Conservation (phyloP, 805 yeast species). For the Trichomonascus vanleenenianus region DNA sequence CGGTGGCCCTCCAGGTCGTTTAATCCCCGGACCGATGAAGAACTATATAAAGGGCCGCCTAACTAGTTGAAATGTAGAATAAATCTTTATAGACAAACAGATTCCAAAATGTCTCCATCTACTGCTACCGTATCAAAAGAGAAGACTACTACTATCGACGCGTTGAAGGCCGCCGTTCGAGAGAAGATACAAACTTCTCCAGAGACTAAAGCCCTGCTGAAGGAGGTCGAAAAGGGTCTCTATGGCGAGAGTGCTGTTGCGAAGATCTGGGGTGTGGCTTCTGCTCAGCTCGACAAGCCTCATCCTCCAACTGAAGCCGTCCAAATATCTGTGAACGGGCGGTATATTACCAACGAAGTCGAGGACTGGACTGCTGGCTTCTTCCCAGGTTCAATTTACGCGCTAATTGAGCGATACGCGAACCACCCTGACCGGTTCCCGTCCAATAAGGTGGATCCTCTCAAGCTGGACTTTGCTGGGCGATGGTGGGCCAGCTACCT, state of each 20-base stretch:
- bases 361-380: conserved; percentile 20
- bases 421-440: conserved; percentile 2
- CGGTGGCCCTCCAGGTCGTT: too few species aligned
- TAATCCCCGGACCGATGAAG: too few species aligned
- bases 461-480: conserved; percentile 2
- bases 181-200: background rate
- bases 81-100: too few species aligned
- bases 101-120: too few species aligned
- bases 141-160: too few species aligned
- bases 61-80: too few species aligned
- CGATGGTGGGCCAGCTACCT: conserved; percentile 8
- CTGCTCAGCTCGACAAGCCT: conserved; percentile 9
- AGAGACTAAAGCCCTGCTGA: background rate
- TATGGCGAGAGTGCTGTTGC: conserved; percentile 9
- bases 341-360: conserved; percentile 7
- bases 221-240: background rate
- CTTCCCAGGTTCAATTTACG: conserved; percentile 16
- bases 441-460: background rate
- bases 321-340: background rate
- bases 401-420: conserved; percentile 10
- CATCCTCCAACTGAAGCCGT: conserved; percentile 1
- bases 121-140: too few species aligned
- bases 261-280: conserved; percentile 14
- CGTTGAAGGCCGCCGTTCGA: too few species aligned
- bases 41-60: too few species aligned